phyloP scores from a whole-genome alignment of 768 basidiomycete genomes.

The Phlebiopsis gigantea region DNA sequence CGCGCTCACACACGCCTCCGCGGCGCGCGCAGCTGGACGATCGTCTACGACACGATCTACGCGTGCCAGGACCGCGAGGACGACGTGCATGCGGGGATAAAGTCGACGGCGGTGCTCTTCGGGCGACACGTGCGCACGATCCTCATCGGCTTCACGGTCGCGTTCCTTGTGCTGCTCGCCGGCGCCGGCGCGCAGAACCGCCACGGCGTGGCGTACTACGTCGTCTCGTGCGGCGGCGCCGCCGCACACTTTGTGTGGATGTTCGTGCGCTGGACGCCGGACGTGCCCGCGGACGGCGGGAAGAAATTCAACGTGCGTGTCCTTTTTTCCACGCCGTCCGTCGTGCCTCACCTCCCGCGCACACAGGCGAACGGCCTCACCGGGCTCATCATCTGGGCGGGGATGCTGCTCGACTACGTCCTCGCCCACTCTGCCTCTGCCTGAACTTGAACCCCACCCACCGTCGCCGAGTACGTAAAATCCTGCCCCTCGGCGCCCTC shows the following conservation, averaged over 20 bases:
- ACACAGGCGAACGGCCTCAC: constrained; percentile 16
- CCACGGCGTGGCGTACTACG: constrained; percentile 44
- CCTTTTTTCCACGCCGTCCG: background rate
- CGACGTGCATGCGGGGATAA: constrained; percentile 67
- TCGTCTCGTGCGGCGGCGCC: constrained; percentile 41
- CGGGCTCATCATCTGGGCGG: constrained; percentile 11
- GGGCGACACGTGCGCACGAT: constrained; percentile 54
- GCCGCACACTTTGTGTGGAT: constrained; percentile 43
- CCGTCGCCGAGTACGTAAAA: too few relatives aligned
- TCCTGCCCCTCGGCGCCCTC: too few relatives aligned
- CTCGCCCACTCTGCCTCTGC: background rate
- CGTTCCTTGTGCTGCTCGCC: constrained; percentile 48
- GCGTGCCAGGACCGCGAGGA: constrained; percentile 76
- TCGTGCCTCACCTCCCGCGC: background rate
- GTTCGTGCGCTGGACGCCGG: constrained; percentile 37
- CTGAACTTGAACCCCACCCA: too few relatives aligned
- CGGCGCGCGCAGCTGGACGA: constrained; percentile 37
- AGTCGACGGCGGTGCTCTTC: constrained; percentile 72
- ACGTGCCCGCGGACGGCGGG: constrained; percentile 43
- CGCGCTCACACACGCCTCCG: background rate
- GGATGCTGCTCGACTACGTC: constrained; percentile 12
- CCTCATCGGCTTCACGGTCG: constrained; percentile 44
- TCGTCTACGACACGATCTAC: constrained; percentile 63
- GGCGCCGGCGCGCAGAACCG: constrained; percentile 47
- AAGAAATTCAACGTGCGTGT: constrained; percentile 28